Percentiles rank a stretch among this genome's conserved stretches.
Evolutionary conservation across 2,329 filamentous ascomycete genomes (phyloP).

Genomic region (Sporothrix luriei): DNA sequence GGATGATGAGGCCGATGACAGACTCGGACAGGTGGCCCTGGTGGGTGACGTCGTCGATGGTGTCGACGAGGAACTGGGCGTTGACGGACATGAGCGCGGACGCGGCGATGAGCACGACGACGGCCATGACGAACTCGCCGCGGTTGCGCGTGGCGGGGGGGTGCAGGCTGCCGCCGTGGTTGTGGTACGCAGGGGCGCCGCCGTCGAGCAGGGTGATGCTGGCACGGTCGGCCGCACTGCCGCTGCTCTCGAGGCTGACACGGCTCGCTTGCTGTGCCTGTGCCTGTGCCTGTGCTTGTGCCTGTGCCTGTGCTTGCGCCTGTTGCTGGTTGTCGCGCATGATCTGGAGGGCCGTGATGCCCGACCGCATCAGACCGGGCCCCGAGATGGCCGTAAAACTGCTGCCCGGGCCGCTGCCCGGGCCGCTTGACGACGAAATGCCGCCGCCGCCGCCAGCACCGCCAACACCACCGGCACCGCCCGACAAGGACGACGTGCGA

Average conservation of each 20-base stretch:
- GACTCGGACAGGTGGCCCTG: conserved; percentile 65
- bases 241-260: conserved; percentile 8
- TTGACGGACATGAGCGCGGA: conserved; percentile 76
- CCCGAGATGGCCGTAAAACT: conserved; percentile 12
- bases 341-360: conserved; percentile 31
- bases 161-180: not conserved
- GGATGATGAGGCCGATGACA: conserved; percentile 76
- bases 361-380: conserved; percentile 31
- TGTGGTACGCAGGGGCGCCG: not conserved
- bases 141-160: conserved; percentile 44
- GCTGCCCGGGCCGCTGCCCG: not conserved
- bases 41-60: conserved; percentile 68
- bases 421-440: not conserved
- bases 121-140: conserved; percentile 37
- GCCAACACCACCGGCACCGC: not conserved
- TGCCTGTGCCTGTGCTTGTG: conserved; percentile 8
- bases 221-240: not conserved
- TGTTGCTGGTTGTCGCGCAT: conserved; percentile 31
- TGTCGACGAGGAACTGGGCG: conserved; percentile 74
- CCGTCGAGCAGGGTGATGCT: not conserved
- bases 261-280: conserved; percentile 13
- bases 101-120: conserved; percentile 63
- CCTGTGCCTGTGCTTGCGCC: not conserved
- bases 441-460: not conserved
- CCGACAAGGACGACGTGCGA: conserved; percentile 1